Evolutionary conservation across 2,329 filamentous ascomycete genomes (phyloP), one percentile per base, ranked within the genome.

Genomic region (Xylariaceae sp.): DNA sequence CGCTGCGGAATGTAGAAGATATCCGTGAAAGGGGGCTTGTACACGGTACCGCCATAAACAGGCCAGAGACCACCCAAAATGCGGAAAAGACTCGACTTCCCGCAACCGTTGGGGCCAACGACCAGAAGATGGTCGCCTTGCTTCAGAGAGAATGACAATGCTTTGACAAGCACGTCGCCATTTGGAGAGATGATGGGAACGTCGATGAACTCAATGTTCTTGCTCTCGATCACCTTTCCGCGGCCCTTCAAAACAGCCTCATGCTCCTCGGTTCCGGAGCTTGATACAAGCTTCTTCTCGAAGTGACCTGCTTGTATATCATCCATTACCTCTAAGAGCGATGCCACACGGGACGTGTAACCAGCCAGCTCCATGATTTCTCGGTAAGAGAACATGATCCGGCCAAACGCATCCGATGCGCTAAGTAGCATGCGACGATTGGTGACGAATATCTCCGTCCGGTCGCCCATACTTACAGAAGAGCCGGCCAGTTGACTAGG

Each of bases 1-100:
- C 94, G 86, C 71, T 99, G 94, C 0, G 94, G 94, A 65, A 99
- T 95, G 77, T 99, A 99, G 77, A 97, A 99, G 71, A 99, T 97
- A 72, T 94, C 89, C 66, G 90, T 86, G 69, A 93, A 94, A 1
- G 89, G 87, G 1, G 94, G 94, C 73, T 97, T 97, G 69, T 90
- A 83, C 17, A 99, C 94, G 1, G 85, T 91, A 55, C 94, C 94
- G 65, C 94, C 93, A 74, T 99, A 99, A 10, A 97, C 94, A 13
- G 94, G 94, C 94, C 94, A 99, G 2, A 99, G 80, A 0, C 94
- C 94, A 62, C 94, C 94, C 0, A 99, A 83, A 66, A 99, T 99
- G 44, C 94, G 87, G 83, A 99, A 99, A 2, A 99, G 82, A 13
- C 89, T 95, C 0, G 91, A 96, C 75, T 99, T 99, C 48, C 94